phyloP scores from a whole-genome alignment of 1,139 yeast genomes.

The Yamadazyma diospyri region DNA sequence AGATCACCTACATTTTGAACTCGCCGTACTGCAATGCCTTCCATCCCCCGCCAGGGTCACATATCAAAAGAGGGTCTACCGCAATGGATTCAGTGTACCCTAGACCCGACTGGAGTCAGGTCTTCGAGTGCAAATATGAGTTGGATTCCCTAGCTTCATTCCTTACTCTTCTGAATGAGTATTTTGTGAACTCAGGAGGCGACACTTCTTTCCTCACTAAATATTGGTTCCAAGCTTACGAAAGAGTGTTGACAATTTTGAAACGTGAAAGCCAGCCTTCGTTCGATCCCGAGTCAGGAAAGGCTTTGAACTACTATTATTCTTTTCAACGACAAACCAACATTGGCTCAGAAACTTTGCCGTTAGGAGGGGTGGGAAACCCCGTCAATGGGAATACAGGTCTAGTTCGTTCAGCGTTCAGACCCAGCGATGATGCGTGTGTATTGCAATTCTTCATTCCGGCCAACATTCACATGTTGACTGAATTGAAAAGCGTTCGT shows the following conservation, averaged over 20 bases:
- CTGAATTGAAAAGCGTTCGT: conserved; percentile 49
- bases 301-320: conserved; percentile 48
- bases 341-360: conserved; percentile 77
- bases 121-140: conserved; percentile 89
- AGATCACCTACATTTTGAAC: conserved; percentile 55
- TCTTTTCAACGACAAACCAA: conserved; percentile 71
- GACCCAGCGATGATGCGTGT: conserved; percentile 91
- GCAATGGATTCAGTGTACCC: conserved; percentile 69
- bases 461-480: conserved; percentile 75
- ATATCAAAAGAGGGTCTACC: conserved; percentile 49
- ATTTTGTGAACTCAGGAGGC: conserved; percentile 46
- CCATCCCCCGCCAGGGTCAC: conserved; percentile 73
- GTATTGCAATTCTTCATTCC: conserved; percentile 79
- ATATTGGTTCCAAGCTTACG: conserved; percentile 60
- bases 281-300: conserved; percentile 55
- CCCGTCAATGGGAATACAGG: conserved; percentile 76
- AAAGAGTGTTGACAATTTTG: conserved; percentile 50
- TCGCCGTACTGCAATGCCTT: conserved; percentile 89
- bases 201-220: conserved; percentile 52
- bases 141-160: conserved; percentile 84
- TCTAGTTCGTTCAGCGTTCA: conserved; percentile 75
- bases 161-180: conserved; percentile 70
- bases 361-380: conserved; percentile 75
- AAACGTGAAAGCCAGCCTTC: conserved; percentile 63
- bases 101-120: conserved; percentile 62